Conservation (phyloP, 768 basidiomycete genomes). For the Lactarius indigo region DNA sequence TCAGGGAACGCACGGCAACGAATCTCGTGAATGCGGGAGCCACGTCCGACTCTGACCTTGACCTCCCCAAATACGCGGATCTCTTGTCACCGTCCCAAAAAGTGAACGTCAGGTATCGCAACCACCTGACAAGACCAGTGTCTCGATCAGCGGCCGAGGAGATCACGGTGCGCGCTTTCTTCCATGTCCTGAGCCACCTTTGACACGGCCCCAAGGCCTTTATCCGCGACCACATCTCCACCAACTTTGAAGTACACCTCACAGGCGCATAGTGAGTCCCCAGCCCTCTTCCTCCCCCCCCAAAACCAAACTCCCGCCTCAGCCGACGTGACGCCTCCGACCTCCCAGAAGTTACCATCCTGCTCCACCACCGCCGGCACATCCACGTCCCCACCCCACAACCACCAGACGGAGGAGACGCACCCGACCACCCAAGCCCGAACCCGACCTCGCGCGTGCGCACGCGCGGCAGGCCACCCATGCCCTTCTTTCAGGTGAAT, state of each 20-base stretch:
- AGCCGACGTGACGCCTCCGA: constrained; percentile 47
- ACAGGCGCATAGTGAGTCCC: constrained; percentile 55
- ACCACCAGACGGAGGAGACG: background rate
- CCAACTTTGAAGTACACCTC: constrained; percentile 48
- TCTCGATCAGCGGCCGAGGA: constrained; percentile 42
- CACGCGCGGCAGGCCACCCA: constrained; percentile 23
- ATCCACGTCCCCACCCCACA: constrained; percentile 41
- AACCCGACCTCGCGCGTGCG: background rate
- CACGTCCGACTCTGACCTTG: constrained; percentile 40
- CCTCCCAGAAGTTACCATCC: constrained; percentile 39
- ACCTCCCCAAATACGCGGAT: constrained; percentile 33
- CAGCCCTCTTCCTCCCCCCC: background rate
- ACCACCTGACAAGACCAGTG: constrained; percentile 37
- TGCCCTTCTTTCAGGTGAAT: constrained; percentile 27
- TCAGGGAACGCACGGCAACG: constrained; percentile 34
- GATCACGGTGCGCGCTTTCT: constrained; percentile 40
- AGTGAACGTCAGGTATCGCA: constrained; percentile 39
- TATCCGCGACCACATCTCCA: constrained; percentile 43
- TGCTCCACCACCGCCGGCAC: constrained; percentile 45
- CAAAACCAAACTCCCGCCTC: background rate
- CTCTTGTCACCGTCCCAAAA: constrained; percentile 40
- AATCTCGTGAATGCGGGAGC: constrained; percentile 53
- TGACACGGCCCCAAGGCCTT: constrained; percentile 40
- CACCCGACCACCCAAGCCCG: background rate
- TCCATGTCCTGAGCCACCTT: background rate